Evolutionary conservation across 352 stramenopile species (phyloP).

Genomic region (Phytophthora palmivora): DNA sequence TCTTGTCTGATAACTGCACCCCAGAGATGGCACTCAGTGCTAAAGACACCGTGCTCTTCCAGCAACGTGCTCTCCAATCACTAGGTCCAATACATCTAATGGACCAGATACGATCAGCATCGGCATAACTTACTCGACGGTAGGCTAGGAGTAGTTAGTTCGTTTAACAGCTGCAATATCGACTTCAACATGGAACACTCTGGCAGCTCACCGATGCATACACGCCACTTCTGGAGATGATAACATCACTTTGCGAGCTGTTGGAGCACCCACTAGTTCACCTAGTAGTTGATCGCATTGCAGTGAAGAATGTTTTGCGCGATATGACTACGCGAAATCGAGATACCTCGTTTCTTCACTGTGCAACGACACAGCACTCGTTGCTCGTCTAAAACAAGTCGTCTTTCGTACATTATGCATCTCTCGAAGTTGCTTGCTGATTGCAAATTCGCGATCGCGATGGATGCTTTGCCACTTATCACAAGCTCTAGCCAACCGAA

Average conservation of each 20-base stretch:
- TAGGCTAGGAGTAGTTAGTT: too few species aligned
- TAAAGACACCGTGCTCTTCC: slow-evolving; percentile 42
- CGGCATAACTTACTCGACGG: slow-evolving; percentile 6
- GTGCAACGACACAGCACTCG: slow-evolving; percentile 6
- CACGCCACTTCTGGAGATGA: background rate
- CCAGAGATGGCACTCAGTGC: slow-evolving; percentile 67
- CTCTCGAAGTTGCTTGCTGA: background rate
- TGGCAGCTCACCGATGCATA: background rate
- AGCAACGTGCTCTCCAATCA: slow-evolving; percentile 2
- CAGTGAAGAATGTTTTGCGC: background rate
- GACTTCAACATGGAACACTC: slow-evolving; percentile 10
- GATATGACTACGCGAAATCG: slow-evolving; percentile 20
- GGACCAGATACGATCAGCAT: slow-evolving; percentile 27
- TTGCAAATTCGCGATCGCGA: slow-evolving; percentile 1
- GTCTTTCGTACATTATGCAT: too few species aligned
- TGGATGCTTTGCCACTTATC: background rate
- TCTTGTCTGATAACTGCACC: slow-evolving; percentile 46
- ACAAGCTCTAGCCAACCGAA: background rate
- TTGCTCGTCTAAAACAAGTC: too few species aligned
- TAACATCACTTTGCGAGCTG: slow-evolving; percentile 1
- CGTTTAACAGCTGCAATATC: slow-evolving; percentile 2
- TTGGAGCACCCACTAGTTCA: too few species aligned
- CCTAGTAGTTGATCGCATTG: too few species aligned
- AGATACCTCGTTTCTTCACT: slow-evolving; percentile 14
- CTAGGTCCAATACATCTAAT: slow-evolving; percentile 10